Evolutionary conservation across 1,284 basidiomycete species (phyloP), one percentile per base, ranked within the genome.

Genomic region (Kwoniella shivajii): DNA sequence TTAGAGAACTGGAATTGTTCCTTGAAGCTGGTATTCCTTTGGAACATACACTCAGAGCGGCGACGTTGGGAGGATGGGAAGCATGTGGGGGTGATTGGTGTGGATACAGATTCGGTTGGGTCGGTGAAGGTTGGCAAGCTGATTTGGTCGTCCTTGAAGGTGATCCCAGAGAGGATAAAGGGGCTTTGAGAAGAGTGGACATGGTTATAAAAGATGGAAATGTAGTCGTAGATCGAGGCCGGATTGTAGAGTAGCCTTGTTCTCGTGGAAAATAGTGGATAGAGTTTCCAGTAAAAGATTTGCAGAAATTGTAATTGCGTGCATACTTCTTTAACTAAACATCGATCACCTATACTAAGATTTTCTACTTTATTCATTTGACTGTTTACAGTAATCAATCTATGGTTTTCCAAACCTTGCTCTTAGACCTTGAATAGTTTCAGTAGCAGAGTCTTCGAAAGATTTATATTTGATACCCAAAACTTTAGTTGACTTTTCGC

Each of bases 401-500:
- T 39, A 53, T 26, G 27, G 43, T 20, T 52, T 38, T 24, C 43
- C 50, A 53, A 74, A 71, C 48, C 66, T 69, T 51, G 67, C 53
- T 45, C 67, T 56, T 55, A 77, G 53, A 45, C 66, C 67, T 48
- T 69, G 58, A 16, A 63, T 63, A 59, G 71, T 75, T 48, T 77
- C 73, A 47, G 66, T 58, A 38, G 72, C 53, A 11, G 62, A 59
- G 4, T 64, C 58, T 47, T 72, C 68, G 20, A 75, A 41, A 11
- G 57, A 20, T 18, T 53, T 63, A 55, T 75, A 77, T 50, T 72
- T 58, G 56, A 77, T 59, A 6, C 72, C 75, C 14, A 77, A 62
- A 29, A 71, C 65, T 27, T 64, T 60, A 14, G 64, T 60, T 7
- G 69, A 66, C 59, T 75, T 77, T 18, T 56, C 44, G 9, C 73